These are phyloP conservation scores for Helotiales sp. DNA, from an alignment of 2,329 filamentous ascomycete species.

Conservation along the genomic window DNA sequence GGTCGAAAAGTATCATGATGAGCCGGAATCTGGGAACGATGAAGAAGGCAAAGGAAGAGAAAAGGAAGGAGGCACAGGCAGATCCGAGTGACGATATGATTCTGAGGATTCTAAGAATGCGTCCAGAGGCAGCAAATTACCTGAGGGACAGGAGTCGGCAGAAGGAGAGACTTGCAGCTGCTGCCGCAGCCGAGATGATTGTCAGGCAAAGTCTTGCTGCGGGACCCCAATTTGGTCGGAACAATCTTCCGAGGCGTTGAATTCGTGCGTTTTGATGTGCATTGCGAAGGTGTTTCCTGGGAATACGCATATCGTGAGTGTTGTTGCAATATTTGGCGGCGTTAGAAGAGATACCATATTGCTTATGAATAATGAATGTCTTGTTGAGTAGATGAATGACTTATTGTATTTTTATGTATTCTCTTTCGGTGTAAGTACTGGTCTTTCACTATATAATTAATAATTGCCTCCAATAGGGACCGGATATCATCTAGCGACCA, in stretches of 20 bases:
- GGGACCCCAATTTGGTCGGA: conserved; percentile 38
- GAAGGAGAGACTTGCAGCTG: conserved; percentile 88
- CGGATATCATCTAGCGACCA: too few relatives aligned
- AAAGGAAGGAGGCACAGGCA: conserved; percentile 90
- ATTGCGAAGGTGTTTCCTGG: conserved; percentile 11
- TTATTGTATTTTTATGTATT: neutral
- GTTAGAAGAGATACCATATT: conserved; percentile 27
- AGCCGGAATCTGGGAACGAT: conserved; percentile 93
- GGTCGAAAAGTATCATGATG: conserved; percentile 85
- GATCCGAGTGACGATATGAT: conserved; percentile 99
- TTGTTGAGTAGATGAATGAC: neutral
- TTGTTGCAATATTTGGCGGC: conserved; percentile 7
- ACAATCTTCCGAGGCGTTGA: conserved; percentile 36
- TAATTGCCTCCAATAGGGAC: neutral
- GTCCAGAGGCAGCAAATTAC: conserved; percentile 84
- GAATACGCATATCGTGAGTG: neutral
- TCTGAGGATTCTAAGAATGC: conserved; percentile 88
- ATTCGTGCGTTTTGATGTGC: neutral
- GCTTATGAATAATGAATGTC: conserved; percentile 1
- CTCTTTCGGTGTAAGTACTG: too few relatives aligned
- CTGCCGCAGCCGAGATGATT: conserved; percentile 89
- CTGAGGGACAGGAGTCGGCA: conserved; percentile 88
- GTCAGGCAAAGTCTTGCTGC: conserved; percentile 84
- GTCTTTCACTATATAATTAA: neutral
- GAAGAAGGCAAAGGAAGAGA: conserved; percentile 93